These are phyloP conservation scores for Plasmodium chabaudi DNA, from an alignment of 169 alveolate genomes.

Conservation along the genomic window DNA sequence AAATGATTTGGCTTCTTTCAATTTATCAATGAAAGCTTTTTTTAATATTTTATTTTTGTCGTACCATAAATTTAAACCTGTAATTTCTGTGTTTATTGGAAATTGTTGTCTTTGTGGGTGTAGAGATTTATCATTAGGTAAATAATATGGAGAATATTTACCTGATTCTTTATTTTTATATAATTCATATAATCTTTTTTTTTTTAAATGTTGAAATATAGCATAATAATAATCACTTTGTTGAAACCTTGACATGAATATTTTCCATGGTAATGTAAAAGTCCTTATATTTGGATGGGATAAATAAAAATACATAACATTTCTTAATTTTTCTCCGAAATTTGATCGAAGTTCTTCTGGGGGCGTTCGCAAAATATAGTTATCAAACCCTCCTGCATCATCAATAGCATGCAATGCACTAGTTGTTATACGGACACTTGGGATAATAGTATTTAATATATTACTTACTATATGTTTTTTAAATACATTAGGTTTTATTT, in stretches of 20 bases:
- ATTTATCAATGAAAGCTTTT: constrained; percentile 26
- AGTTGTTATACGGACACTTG: constrained; percentile 88
- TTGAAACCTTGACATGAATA: constrained; percentile 77
- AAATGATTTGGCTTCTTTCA: constrained; percentile 82
- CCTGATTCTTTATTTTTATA: constrained; percentile 60
- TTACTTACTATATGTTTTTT: constrained; percentile 83
- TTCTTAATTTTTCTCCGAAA: constrained; percentile 87
- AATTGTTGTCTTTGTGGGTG: constrained; percentile 77
- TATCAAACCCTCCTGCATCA: constrained; percentile 91
- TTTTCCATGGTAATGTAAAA: constrained; percentile 85
- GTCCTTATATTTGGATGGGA: constrained; percentile 69
- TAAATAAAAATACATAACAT: constrained; percentile 87
- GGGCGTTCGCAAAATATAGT: constrained; percentile 88
- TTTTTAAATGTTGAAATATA: constrained; percentile 80
- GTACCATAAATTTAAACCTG: constrained; percentile 67
- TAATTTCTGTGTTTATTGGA: constrained; percentile 82
- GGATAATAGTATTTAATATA: constrained; percentile 84
- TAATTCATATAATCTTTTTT: constrained; percentile 77
- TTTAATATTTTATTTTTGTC: constrained; percentile 77
- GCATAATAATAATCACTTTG: constrained; percentile 82
- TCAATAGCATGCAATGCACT: constrained; percentile 91
- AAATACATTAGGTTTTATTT: constrained; percentile 85
- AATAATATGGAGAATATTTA: constrained; percentile 84
- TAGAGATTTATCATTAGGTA: constrained; percentile 77
- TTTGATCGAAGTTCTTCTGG: constrained; percentile 92